A percentile compares a stretch with the other conserved stretches of the same genome.
phyloP scores from a whole-genome alignment of 106 monocot genomes.

The Allium cepa region DNA sequence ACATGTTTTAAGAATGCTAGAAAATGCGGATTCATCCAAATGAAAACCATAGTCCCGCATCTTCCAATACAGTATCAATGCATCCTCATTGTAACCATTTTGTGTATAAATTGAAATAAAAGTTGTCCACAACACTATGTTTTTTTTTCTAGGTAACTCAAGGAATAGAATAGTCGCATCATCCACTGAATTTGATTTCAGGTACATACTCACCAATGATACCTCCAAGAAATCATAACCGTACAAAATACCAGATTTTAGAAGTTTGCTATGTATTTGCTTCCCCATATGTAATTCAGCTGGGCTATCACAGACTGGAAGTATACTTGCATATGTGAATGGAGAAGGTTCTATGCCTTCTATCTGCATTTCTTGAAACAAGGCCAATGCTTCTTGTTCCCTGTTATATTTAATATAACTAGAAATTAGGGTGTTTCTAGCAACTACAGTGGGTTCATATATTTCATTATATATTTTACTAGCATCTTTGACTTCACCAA shows the following conservation, averaged over 20 bases:
- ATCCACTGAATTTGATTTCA: conserved; percentile 31
- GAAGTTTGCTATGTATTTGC: conserved; percentile 38
- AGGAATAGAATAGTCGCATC: conserved; percentile 39
- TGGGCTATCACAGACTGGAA: conserved; percentile 37
- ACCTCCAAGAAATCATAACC: conserved; percentile 30
- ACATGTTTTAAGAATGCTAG: conserved; percentile 47
- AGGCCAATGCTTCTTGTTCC: conserved; percentile 30
- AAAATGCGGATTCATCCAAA: conserved; percentile 53
- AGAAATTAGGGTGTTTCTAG: conserved; percentile 52
- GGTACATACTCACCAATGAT: conserved; percentile 47
- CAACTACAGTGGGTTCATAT: conserved; percentile 31
- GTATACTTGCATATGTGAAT: conserved; percentile 43
- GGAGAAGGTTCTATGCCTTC: conserved; percentile 38
- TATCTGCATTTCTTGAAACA: conserved; percentile 37
- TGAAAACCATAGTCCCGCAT: conserved; percentile 22
- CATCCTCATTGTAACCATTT: conserved; percentile 28
- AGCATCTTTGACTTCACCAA: conserved; percentile 35
- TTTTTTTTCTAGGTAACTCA: conserved; percentile 30
- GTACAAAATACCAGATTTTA: conserved; percentile 37
- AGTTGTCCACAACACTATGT: conserved; percentile 51
- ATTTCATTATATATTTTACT: conserved; percentile 26
- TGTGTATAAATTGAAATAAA: conserved; percentile 55
- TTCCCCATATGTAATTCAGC: conserved; percentile 20
- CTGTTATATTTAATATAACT: conserved; percentile 41
- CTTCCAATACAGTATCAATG: conserved; percentile 32